Evolutionary conservation across 345 rosid species (phyloP).

Genomic region (Reutealis trisperma): DNA sequence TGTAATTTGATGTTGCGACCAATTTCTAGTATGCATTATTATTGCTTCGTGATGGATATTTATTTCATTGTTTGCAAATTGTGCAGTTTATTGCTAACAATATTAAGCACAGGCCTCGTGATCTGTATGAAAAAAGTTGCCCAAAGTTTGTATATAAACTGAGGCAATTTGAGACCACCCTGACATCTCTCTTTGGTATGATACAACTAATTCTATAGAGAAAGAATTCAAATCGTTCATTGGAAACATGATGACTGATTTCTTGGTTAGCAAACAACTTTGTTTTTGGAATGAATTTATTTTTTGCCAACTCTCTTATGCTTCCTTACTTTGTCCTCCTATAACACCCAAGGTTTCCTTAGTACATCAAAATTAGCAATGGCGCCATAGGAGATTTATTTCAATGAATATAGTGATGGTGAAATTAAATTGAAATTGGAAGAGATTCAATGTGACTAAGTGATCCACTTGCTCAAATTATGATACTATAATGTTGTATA

Average conservation of each 20-base stretch:
- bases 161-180: neutral
- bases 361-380: too few species aligned
- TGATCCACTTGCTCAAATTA: too few species aligned
- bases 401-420: too few species aligned
- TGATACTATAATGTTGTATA: too few species aligned
- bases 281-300: neutral
- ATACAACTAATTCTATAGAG: neutral
- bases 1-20: neutral
- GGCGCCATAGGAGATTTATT: too few species aligned
- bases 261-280: neutral
- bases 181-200: neutral
- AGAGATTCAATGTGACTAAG: too few species aligned
- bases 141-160: conserved; percentile 43
- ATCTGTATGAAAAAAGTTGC: conserved; percentile 80
- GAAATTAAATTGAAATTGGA: too few species aligned
- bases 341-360: too few species aligned
- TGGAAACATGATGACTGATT: neutral
- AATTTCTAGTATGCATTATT: neutral
- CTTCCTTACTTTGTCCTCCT: too few species aligned
- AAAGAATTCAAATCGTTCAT: neutral
- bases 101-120: conserved; percentile 86
- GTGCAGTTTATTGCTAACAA: conserved; percentile 85
- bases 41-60: too few species aligned
- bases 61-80: conserved; percentile 47
- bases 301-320: too few species aligned